Conservation (phyloP, 768 basidiomycete genomes). For the Dentipellis fragilis region DNA sequence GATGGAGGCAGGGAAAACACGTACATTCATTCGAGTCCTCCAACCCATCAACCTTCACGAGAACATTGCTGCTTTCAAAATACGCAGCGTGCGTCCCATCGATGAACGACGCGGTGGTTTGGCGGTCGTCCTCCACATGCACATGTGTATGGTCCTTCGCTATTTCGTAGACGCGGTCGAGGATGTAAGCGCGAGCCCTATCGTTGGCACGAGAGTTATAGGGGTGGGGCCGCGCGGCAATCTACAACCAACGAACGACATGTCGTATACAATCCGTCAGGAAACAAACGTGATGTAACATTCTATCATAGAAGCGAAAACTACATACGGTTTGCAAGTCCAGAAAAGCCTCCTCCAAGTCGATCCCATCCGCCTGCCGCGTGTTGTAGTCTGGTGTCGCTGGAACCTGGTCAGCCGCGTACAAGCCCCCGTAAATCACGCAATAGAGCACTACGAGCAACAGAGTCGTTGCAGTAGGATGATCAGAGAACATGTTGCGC, state of each 20-base stretch:
- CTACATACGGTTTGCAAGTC: constrained; percentile 42
- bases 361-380: constrained; percentile 29
- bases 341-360: constrained; percentile 43
- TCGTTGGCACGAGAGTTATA: constrained; percentile 75
- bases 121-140: constrained; percentile 39
- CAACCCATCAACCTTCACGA: constrained; percentile 53
- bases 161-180: constrained; percentile 40
- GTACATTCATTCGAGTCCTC: constrained; percentile 22
- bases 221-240: constrained; percentile 63
- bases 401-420: constrained; percentile 3
- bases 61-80: constrained; percentile 59
- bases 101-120: constrained; percentile 37
- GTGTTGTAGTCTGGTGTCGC: constrained; percentile 20
- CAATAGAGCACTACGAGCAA: constrained; percentile 5
- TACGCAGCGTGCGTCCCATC: constrained; percentile 25
- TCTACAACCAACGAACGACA: constrained; percentile 23
- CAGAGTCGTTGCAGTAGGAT: background rate
- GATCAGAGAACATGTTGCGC: too few relatives aligned
- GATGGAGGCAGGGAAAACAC: constrained; percentile 14
- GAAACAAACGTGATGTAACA: too few relatives aligned
- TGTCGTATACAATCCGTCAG: too few relatives aligned
- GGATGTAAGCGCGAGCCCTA: constrained; percentile 47
- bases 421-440: constrained; percentile 5
- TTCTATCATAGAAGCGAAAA: too few relatives aligned
- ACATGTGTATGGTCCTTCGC: constrained; percentile 34